Conservation (phyloP, 345 rosid genomes). For the Eucalyptus microcorys region DNA sequence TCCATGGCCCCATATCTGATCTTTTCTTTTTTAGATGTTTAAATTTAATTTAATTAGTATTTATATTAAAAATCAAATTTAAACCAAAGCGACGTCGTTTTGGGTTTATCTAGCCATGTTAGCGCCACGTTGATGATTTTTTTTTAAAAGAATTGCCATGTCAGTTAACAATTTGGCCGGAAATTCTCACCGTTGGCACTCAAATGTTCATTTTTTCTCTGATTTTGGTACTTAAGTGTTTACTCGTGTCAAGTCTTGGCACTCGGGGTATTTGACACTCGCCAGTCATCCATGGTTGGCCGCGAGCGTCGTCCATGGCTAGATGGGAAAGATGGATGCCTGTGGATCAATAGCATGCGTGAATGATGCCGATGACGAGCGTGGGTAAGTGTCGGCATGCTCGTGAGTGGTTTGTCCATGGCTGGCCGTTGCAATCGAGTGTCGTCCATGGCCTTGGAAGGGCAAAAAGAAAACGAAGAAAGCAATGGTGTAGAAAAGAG, state of each 20-base stretch:
- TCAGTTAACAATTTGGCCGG: too few relatives aligned
- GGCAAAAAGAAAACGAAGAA: neutral
- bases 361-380: neutral
- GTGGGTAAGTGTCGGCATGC: neutral
- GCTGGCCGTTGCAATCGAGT: neutral
- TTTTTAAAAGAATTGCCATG: too few relatives aligned
- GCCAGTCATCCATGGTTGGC: neutral
- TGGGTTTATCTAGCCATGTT: too few relatives aligned
- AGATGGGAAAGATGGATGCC: neutral
- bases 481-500: neutral
- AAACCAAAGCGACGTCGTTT: too few relatives aligned
- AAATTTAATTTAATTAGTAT: too few relatives aligned
- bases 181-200: neutral
- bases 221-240: neutral
- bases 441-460: neutral
- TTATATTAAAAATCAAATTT: too few relatives aligned
- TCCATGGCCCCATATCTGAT: too few relatives aligned
- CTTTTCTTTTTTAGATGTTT: too few relatives aligned
- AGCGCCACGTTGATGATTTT: too few relatives aligned
- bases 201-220: neutral
- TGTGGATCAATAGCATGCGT: neutral
- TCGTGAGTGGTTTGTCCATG: neutral
- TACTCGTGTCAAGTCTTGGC: too few relatives aligned
- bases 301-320: fast-evolving
- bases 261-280: neutral